Evolutionary conservation across 75 land plant species (phyloP), one percentile per base, ranked within the genome.

Genomic region (Adiantum capillusveneris): DNA sequence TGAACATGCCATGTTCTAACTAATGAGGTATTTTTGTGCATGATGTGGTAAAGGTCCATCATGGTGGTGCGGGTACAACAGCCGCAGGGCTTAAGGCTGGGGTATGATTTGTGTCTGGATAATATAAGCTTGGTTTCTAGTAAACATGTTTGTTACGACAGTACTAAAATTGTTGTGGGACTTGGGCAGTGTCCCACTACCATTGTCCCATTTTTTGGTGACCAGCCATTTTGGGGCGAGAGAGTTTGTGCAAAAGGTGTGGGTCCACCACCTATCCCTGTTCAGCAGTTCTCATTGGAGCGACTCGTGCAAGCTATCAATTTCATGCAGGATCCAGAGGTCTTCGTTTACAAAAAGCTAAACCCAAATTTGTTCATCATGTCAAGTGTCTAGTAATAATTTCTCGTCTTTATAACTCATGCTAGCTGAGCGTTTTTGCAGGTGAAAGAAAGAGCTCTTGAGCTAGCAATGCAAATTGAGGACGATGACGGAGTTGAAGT

Each of bases 181-280:
- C n/a, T 14, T 6, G 21, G 71, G 18, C 50, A 95, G 96, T 95
- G 99, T 59, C 99, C 99, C 25, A 95, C 99, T 25, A 95, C 99
- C 0, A 69, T 95, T 59, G 88, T 95, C 16, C 99, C 99, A 9
- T 95, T 90, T 53, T 90, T 95, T 55, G 99, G 99, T 28, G 99
- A 95, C 64, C 99, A 95, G 66, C 99, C 96, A 36, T 95, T 95
- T 45, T 95, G 99, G 99, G 99, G 99, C 29, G 99, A 90, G 1
- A 81, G 84, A 43, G 92, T 95, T 21, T 85, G 84, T 71, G 96
- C 79, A 28, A 90, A 82, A 79, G 99, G 97, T 44, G 70, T 95
- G 29, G 99, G 99, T 16, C 96, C 99, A 53, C 58, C 76, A 25
- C 99, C 99, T 2, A 95, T 95, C 41, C 99, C 99, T n/a, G 82